Evolutionary conservation across 2,329 filamentous ascomycete species (phyloP).

Genomic region (Phialophora macrospora): DNA sequence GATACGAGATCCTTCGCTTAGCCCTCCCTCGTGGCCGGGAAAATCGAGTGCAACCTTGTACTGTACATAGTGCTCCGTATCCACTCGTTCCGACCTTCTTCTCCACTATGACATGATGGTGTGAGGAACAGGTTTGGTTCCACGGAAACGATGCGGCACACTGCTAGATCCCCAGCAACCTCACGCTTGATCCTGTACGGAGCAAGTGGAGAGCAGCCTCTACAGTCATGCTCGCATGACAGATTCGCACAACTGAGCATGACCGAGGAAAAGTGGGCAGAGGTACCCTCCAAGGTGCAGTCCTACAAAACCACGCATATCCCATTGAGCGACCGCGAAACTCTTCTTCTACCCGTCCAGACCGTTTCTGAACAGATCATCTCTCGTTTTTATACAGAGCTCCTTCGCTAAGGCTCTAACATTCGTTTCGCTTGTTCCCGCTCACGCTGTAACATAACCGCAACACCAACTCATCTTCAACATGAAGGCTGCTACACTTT

Average conservation of each 20-base stretch:
- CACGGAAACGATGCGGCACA: constrained; percentile 13
- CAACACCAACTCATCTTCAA: constrained; percentile 10
- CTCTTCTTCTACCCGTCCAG: constrained; percentile 23
- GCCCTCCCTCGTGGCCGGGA: constrained; percentile 9
- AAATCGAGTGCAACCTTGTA: constrained; percentile 5
- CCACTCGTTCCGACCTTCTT: neutral
- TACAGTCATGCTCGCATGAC: constrained; percentile 12
- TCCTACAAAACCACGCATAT: constrained; percentile 26
- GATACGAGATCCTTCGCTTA: neutral
- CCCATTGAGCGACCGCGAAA: constrained; percentile 12
- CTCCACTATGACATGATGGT: constrained; percentile 27
- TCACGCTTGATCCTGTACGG: neutral
- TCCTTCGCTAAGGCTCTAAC: constrained; percentile 56
- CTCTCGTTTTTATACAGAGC: constrained; percentile 44
- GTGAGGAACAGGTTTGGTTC: constrained; percentile 22
- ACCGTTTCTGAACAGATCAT: constrained; percentile 13
- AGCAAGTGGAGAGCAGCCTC: neutral
- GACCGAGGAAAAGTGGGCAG: constrained; percentile 5
- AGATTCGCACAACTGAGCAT: neutral
- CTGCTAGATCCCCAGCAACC: constrained; percentile 18
- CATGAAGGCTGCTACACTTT: constrained; percentile 38
- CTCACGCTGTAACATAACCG: constrained; percentile 8
- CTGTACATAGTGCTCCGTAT: neutral
- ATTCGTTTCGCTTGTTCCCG: constrained; percentile 38
- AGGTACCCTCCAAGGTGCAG: neutral